Base-by-base conservation (phyloP, 23 red algal species). In the Pyropia yezoensis region DNA sequence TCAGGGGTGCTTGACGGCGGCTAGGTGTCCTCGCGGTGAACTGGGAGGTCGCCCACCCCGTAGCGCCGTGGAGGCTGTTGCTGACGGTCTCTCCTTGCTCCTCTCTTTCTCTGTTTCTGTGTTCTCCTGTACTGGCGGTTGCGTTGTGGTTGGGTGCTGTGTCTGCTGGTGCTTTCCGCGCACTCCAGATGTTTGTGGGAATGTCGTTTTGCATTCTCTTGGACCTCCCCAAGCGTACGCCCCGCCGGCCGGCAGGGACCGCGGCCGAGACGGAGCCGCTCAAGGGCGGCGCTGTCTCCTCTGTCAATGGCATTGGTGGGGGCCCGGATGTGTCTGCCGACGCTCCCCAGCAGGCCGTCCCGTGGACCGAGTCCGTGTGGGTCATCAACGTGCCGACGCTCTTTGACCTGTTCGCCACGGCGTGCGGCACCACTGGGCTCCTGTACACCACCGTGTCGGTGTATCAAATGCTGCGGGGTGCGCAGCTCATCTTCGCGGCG, bases 391-490 rank as follows among this genome's bases (percentile, higher is more conserved):
- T 83, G 30, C 91, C 91, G 29, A 73, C 83, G 16, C 30, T 81
- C 13, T 79, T 96, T 34, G 91, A 96, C 63, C 57, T 89, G 26
- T 69, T 88, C 34, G 91, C 91, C 11, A 96, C 91, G 9, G 77
- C 62, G 29, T 83, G 77, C 63, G 83, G 83, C 45, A 88, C 82
- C 71, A 84, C 83, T 1, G 91, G 91, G 0, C 59, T 96, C 49
- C 22, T 96, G 21, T 96, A 77, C 57, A 83, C 84, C 3, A 82
- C 83, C 15, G 91, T 96, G 1, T 96, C 91, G 1, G 91, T 96
- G 52, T 96, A 96, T 22, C 91, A 89, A 59, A 89, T 96, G 91
- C 59, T 94, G 20, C 74, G 89, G 7, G 89, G 79, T 15, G 79
- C 71, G 18, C 75, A 78, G 89, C 63, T 94, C 0, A 64, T 94